phyloP scores from a whole-genome alignment of 1,284 basidiomycete genomes.

The Ustilago lituana region DNA sequence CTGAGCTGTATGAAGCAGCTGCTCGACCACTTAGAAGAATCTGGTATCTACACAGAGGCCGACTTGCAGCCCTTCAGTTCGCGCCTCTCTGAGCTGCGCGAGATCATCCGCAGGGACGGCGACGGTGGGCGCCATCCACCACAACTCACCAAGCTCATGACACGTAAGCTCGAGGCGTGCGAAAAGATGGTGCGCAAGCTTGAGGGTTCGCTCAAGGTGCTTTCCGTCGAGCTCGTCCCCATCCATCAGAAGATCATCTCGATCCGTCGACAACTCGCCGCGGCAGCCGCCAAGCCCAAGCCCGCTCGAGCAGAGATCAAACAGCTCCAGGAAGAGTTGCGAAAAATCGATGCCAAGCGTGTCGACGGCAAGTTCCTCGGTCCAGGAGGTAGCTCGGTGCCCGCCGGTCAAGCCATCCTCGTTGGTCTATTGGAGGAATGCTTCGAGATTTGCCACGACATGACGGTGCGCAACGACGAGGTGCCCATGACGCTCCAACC shows the following conservation, averaged over 20 bases:
- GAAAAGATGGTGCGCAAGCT: slow-evolving; percentile 68
- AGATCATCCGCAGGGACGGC: slow-evolving; percentile 62
- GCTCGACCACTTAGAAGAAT: slow-evolving; percentile 65
- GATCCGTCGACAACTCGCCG: slow-evolving; percentile 86
- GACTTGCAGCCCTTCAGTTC: slow-evolving; percentile 63
- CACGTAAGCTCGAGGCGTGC: slow-evolving; percentile 88
- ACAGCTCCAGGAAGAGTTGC: slow-evolving; percentile 87
- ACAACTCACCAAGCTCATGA: slow-evolving; percentile 87
- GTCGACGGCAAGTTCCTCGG: slow-evolving; percentile 96
- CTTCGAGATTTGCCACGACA: slow-evolving; percentile 95
- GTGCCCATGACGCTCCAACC: slow-evolving; percentile 88
- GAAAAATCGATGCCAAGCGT: slow-evolving; percentile 86
- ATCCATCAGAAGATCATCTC: slow-evolving; percentile 78
- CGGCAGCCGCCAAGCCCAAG: slow-evolving; percentile 85
- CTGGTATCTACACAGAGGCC: slow-evolving; percentile 65
- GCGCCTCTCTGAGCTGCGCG: slow-evolving; percentile 61
- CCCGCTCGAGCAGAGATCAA: slow-evolving; percentile 87
- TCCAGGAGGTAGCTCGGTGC: slow-evolving; percentile 84
- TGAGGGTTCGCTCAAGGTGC: slow-evolving; percentile 62
- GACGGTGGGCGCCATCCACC: slow-evolving; percentile 83
- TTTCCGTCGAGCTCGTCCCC: slow-evolving; percentile 66
- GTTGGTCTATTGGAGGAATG: slow-evolving; percentile 90
- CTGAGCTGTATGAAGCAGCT: slow-evolving; percentile 67
- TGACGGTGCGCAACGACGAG: slow-evolving; percentile 90
- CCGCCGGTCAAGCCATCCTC: slow-evolving; percentile 79